Base-by-base conservation (phyloP, 805 yeast species). In the Pichia eremophila region DNA sequence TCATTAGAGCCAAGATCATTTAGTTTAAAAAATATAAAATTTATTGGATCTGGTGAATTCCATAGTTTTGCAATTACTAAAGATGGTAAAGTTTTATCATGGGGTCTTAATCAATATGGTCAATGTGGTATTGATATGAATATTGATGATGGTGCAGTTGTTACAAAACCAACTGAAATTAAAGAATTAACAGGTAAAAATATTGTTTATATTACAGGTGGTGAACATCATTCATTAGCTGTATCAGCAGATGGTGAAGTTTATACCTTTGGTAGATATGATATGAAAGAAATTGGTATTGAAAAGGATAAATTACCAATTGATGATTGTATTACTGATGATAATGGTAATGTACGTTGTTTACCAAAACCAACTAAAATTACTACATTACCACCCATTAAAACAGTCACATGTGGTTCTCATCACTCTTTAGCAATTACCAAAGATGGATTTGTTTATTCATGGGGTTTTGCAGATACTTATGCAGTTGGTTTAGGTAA, bases 391-490 rank as follows among this genome's bases (percentile, higher is more conserved):
- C 87, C 89, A 42, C 71, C 72, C 51, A 67, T 79, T 58, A 77
- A 74, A 55, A 61, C 65, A 28, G 71, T 91, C 40, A 83, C 95
- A 8, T 79, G 83, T 36, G 99, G 99, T 2, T 83, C 95, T 1
- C 98, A 93, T 58, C 99, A 93, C 63, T 84, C 95, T 2, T 68
- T 93, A 47, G 97, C 96, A 1, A 74, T 90, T 6, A 79, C 95
- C 4, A 76, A 72, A 22, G 88, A 86, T 57, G 99, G 99, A 14
- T 69, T 85, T 45, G 85, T 81, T 2, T 93, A 80, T 69, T 78
- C 97, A 1, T 93, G 99, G 99, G 99, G 99, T 1, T 93, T 90
- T 62, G 97, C 95, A 41, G 98, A 91, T 55, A 90, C 96, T 1
- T 93, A 88, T 66, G 99, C 95, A 18, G 82, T 91, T 32, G 99